A percentile compares a stretch with the other conserved stretches of the same genome.
These are phyloP conservation scores for Xylariaceae sp. DNA, from an alignment of 2,329 filamentous ascomycete genomes.

Conservation along the genomic window DNA sequence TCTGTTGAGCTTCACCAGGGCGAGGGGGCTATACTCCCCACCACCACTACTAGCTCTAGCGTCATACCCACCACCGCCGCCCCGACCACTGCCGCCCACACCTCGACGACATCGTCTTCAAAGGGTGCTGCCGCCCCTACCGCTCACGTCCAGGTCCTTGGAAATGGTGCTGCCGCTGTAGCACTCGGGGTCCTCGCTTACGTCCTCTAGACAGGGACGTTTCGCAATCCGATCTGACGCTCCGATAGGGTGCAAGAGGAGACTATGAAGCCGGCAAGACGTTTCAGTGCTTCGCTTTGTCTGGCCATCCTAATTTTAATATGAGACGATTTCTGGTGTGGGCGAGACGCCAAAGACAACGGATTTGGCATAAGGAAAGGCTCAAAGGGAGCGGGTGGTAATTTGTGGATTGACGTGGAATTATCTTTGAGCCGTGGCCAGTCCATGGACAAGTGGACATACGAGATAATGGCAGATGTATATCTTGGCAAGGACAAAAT, in stretches of 20 bases:
- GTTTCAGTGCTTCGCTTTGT: no score
- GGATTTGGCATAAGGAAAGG: no score
- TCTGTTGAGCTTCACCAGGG: slow-evolving; percentile 33
- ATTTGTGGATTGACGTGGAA: no score
- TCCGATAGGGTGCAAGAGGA: slow-evolving; percentile 6
- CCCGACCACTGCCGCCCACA: slow-evolving; percentile 14
- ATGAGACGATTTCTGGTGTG: no score
- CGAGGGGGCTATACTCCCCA: slow-evolving; percentile 24
- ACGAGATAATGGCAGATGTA: no score
- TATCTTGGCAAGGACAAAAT: slow-evolving; percentile 8
- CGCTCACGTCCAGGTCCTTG: slow-evolving; percentile 29
- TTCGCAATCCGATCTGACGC: slow-evolving; percentile 3
- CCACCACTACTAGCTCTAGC: slow-evolving; percentile 28
- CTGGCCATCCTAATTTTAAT: no score
- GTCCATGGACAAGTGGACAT: no score
- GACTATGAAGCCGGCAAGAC: no score
- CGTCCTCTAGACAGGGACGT: slow-evolving; percentile 36
- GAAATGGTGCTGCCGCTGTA: slow-evolving; percentile 43
- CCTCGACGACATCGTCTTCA: slow-evolving; percentile 22
- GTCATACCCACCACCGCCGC: slow-evolving; percentile 17
- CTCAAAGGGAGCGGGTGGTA: no score
- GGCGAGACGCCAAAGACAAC: no score
- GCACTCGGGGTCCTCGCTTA: slow-evolving; percentile 50
- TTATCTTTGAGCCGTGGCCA: no score
- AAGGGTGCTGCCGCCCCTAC: slow-evolving; percentile 23